phyloP scores from a whole-genome alignment of 1,139 yeast genomes.

The Yamadazyma atmosphaerica region DNA sequence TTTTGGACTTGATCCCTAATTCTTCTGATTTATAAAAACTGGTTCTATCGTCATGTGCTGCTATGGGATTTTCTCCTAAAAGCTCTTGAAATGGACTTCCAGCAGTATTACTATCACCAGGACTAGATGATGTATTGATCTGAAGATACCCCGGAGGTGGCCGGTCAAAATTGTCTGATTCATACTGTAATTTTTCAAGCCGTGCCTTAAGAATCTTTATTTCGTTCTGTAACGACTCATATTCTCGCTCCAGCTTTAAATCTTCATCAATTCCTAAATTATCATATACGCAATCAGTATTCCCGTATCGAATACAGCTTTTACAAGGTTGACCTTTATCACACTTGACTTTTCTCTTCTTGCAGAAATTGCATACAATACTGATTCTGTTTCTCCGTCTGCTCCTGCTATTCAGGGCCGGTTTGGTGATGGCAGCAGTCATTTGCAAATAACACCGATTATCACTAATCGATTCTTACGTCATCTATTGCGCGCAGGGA shows the following conservation, averaged over 20 bases:
- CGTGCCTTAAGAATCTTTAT: slow-evolving; percentile 9
- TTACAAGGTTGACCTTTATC: slow-evolving; percentile 42
- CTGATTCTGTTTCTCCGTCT: slow-evolving; percentile 32
- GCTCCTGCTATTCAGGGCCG: neutral
- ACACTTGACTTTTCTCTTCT: slow-evolving; percentile 41
- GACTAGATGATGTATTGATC: too few relatives aligned
- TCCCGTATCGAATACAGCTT: slow-evolving; percentile 39
- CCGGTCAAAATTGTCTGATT: slow-evolving; percentile 1
- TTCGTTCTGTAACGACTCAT: slow-evolving; percentile 8
- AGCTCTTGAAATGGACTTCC: slow-evolving; percentile 5
- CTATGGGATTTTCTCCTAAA: slow-evolving; percentile 13
- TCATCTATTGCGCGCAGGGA: too few relatives aligned
- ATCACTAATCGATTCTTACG: too few relatives aligned
- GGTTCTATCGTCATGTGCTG: slow-evolving; percentile 25
- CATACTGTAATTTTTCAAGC: slow-evolving; percentile 7
- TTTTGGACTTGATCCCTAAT: neutral
- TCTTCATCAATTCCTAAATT: slow-evolving; percentile 11
- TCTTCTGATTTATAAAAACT: slow-evolving; percentile 25
- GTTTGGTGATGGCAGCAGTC: neutral
- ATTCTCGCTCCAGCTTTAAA: slow-evolving; percentile 6
- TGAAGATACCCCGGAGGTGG: too few relatives aligned
- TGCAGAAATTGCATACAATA: slow-evolving; percentile 41
- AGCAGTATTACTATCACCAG: neutral
- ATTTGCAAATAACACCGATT: too few relatives aligned
- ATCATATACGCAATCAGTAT: slow-evolving; percentile 26